Conservation (phyloP, 2,329 filamentous ascomycete genomes). For the Chaetomiaceae sp. region DNA sequence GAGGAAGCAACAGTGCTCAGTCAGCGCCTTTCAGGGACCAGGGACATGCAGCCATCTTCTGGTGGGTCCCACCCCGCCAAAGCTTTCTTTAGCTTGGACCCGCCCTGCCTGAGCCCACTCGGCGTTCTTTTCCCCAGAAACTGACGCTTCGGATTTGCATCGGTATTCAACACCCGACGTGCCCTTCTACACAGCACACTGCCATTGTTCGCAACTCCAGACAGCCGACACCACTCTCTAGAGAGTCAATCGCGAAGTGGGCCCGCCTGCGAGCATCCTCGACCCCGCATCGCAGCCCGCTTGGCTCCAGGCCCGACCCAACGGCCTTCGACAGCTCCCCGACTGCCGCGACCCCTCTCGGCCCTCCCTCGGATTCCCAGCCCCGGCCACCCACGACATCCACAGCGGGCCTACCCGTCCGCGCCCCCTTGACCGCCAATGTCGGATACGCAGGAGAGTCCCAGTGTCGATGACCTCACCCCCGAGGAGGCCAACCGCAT, state of each 20-base stretch:
- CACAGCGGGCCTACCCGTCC: background rate
- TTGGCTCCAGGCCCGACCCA: background rate
- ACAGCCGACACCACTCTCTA: too few species aligned
- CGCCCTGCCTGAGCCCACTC: conserved; percentile 15
- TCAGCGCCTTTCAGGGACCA: background rate
- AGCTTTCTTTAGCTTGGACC: background rate
- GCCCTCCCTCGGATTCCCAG: conserved; percentile 8
- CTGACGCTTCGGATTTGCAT: conserved; percentile 25
- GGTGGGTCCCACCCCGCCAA: background rate
- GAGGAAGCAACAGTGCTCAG: background rate
- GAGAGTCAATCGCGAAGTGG: background rate
- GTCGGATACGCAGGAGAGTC: conserved; percentile 39
- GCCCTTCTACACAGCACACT: background rate
- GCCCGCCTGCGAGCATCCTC: background rate
- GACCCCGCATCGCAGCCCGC: background rate
- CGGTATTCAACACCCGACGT: conserved; percentile 21
- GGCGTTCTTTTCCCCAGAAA: conserved; percentile 20
- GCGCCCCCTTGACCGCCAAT: conserved; percentile 29
- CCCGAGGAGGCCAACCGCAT: conserved; percentile 62
- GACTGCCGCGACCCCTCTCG: background rate
- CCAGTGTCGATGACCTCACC: conserved; percentile 51
- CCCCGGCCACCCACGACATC: background rate
- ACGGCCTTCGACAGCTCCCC: too few species aligned
- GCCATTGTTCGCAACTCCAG: too few species aligned
- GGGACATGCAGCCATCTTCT: background rate